Evolutionary conservation across 2,329 filamentous ascomycete species (phyloP).

Genomic region (Ilyonectria mors-panacis): DNA sequence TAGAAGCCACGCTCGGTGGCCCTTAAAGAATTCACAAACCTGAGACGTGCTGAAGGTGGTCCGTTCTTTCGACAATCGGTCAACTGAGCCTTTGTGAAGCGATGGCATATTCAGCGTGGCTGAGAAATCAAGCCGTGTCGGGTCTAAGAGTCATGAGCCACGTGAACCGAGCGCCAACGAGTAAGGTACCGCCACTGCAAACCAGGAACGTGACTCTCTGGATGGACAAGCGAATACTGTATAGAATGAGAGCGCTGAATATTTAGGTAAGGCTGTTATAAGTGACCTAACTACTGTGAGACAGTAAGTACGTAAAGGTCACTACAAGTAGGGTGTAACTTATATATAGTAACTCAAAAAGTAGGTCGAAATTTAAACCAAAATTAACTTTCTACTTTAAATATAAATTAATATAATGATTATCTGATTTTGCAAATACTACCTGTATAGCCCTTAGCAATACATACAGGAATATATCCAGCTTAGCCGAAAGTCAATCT

Average conservation of each 20-base stretch:
- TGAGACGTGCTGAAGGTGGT: conserved; percentile 10
- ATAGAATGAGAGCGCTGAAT: conserved; percentile 17
- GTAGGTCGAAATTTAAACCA: too few species aligned
- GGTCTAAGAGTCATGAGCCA: conserved; percentile 15
- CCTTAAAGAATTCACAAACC: conserved; percentile 12
- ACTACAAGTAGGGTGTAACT: too few species aligned
- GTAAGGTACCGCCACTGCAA: conserved; percentile 1
- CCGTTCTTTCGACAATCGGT: neutral
- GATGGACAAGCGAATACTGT: neutral
- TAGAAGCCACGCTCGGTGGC: neutral
- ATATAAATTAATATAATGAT: too few species aligned
- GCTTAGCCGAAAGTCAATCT: too few species aligned
- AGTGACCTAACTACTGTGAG: conserved; percentile 6
- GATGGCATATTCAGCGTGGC: neutral
- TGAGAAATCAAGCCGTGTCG: conserved; percentile 11
- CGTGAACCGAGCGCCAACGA: neutral
- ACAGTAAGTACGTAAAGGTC: too few species aligned
- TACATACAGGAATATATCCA: too few species aligned
- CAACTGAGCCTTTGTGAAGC: neutral
- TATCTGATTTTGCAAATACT: too few species aligned
- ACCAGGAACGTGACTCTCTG: conserved; percentile 17
- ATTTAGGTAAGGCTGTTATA: conserved; percentile 20
- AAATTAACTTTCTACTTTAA: too few species aligned
- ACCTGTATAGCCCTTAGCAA: too few species aligned
- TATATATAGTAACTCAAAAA: too few species aligned